Conservation (phyloP, 495 filamentous ascomycete species). For the Aeminium ludgeri region DNA sequence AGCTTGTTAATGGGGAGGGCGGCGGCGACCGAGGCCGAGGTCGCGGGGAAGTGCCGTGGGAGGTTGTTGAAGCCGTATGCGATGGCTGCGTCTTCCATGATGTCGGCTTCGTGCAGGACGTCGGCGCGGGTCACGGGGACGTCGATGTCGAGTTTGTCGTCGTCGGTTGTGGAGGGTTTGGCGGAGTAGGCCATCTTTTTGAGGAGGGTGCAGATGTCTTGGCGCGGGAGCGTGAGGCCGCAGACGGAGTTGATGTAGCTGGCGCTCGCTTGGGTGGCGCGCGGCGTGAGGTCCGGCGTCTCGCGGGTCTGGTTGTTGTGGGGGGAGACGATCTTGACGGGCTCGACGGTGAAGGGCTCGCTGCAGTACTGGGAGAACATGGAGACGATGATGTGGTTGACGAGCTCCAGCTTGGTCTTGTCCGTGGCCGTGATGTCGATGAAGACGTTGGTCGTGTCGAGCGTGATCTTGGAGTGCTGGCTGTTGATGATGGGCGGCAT, state of each 20-base stretch:
- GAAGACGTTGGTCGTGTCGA: conserved; percentile 80
- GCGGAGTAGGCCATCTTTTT: conserved; percentile 74
- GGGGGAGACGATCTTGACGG: conserved; percentile 72
- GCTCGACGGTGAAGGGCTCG: conserved; percentile 83
- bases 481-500: conserved; percentile 96
- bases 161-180: conserved; percentile 44
- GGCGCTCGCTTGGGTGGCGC: conserved; percentile 63
- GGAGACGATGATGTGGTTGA: conserved; percentile 81
- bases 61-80: conserved; percentile 94
- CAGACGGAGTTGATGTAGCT: conserved; percentile 87
- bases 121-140: conserved; percentile 84
- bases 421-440: conserved; percentile 97
- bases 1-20: conserved; percentile 90
- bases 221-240: conserved; percentile 55
- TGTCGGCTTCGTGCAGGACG: conserved; percentile 87
- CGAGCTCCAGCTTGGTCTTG: conserved; percentile 89
- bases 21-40: conserved; percentile 66
- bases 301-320: conserved; percentile 74
- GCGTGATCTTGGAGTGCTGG: conserved; percentile 84
- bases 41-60: conserved; percentile 64
- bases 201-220: conserved; percentile 57
- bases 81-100: conserved; percentile 97
- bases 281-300: conserved; percentile 60
- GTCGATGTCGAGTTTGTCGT: conserved; percentile 42
- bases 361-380: conserved; percentile 93